Evolutionary conservation across 441 rosid species (phyloP).

Genomic region (California macrophylla): DNA sequence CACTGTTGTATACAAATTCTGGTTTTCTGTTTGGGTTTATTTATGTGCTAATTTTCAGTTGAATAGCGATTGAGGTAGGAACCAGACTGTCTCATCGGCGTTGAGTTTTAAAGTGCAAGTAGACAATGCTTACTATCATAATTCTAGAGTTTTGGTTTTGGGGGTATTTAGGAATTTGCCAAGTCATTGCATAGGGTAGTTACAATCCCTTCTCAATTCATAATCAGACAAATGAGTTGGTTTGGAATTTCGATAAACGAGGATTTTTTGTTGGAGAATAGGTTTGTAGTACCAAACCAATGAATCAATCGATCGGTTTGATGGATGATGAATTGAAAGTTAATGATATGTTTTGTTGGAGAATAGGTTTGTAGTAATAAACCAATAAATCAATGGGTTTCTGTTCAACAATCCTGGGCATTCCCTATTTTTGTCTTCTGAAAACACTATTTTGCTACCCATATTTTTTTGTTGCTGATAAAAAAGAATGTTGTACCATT

Average conservation of each 20-base stretch:
- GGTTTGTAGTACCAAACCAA: no score
- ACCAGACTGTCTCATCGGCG: neutral
- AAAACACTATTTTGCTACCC: no score
- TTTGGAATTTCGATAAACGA: no score
- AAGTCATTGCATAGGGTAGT: neutral
- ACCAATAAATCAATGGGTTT: no score
- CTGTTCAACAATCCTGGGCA: no score
- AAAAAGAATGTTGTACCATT: neutral
- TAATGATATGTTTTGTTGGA: no score
- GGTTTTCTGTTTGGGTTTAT: neutral
- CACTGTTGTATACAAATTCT: neutral
- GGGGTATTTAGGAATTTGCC: neutral
- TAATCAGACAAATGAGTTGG: neutral
- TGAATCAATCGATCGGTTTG: neutral
- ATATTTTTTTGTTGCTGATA: no score
- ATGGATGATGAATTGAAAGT: neutral
- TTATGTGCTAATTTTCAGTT: neutral
- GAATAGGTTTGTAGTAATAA: no score
- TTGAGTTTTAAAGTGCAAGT: neutral
- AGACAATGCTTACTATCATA: neutral
- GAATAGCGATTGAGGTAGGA: neutral
- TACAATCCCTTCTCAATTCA: neutral
- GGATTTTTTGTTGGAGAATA: no score
- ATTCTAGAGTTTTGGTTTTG: neutral
- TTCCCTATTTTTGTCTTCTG: no score